Conservation (phyloP, 163 green algal genomes). For the Scenedesmus sp. region DNA sequence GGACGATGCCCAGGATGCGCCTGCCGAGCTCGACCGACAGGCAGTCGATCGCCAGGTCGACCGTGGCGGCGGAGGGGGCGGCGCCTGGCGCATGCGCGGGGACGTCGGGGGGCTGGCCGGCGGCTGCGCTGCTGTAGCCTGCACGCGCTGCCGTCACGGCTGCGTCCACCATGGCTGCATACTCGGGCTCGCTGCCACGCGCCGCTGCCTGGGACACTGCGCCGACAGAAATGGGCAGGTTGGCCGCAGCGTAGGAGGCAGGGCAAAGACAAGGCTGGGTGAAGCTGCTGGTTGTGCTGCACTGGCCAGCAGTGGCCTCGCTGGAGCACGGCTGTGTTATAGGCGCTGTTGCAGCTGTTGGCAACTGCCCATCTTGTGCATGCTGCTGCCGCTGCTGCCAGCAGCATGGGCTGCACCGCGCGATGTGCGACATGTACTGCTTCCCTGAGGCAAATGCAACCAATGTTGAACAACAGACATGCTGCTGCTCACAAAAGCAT, state of each 20-base stretch:
- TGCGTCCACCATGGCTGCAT: slow-evolving; percentile 50
- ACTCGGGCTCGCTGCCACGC: slow-evolving; percentile 55
- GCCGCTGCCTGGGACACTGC: slow-evolving; percentile 57
- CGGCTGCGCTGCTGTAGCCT: slow-evolving; percentile 39
- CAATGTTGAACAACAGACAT: not conserved
- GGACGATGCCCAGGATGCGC: slow-evolving; percentile 63
- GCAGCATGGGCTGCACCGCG: not conserved
- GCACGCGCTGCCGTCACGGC: slow-evolving; percentile 49
- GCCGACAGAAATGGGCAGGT: not conserved
- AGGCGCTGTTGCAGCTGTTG: too few relatives aligned
- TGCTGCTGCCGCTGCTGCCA: not conserved
- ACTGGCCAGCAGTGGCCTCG: not conserved
- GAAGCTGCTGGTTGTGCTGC: not conserved
- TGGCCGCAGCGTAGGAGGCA: not conserved
- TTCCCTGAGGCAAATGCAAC: too few relatives aligned
- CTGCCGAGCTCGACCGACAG: slow-evolving; percentile 72
- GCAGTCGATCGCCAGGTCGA: slow-evolving; percentile 68
- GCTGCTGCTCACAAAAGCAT: not conserved
- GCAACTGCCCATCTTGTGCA: too few relatives aligned
- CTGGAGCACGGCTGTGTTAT: too few relatives aligned
- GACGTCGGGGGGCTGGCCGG: slow-evolving; percentile 1
- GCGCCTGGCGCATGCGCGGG: not conserved
- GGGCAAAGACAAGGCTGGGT: too few relatives aligned
- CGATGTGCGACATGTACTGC: too few relatives aligned
- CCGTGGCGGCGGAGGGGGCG: slow-evolving; percentile 36